A percentile compares a stretch with the other conserved stretches of the same genome.
These are phyloP conservation scores for Pseudonectria buxi DNA, from an alignment of 2,329 filamentous ascomycete genomes.

Conservation along the genomic window DNA sequence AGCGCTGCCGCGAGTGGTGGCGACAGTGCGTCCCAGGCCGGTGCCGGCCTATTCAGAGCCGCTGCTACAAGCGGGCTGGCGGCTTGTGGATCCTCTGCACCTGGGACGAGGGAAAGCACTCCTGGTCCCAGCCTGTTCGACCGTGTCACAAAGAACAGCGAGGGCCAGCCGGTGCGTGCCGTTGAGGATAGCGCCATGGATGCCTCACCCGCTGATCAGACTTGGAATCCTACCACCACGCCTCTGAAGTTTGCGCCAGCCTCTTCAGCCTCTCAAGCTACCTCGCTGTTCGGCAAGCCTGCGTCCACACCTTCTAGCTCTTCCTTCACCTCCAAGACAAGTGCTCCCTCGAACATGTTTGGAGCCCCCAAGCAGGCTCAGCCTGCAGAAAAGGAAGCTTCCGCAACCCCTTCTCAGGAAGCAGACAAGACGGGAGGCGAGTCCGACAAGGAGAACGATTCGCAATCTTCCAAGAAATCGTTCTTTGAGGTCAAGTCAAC, in stretches of 20 bases:
- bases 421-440: conserved; percentile 30
- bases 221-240: conserved; percentile 39
- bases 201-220: conserved; percentile 29
- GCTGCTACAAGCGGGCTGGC: conserved; percentile 17
- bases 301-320: conserved; percentile 24
- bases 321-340: conserved; percentile 32
- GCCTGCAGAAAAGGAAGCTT: conserved; percentile 21
- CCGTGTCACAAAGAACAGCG: conserved; percentile 43
- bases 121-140: conserved; percentile 49
- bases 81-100: conserved; percentile 27
- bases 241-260: conserved; percentile 49
- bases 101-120: conserved; percentile 38
- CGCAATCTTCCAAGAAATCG: conserved; percentile 28
- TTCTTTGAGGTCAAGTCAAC: conserved; percentile 26
- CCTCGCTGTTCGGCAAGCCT: conserved; percentile 27
- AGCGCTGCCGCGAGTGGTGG: conserved; percentile 36
- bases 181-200: conserved; percentile 20
- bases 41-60: conserved; percentile 26
- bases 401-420: conserved; percentile 17
- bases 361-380: conserved; percentile 28
- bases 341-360: conserved; percentile 29
- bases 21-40: conserved; percentile 31
- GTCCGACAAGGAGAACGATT: conserved; percentile 40
- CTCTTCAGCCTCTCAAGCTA: conserved; percentile 21
- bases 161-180: conserved; percentile 43